A percentile compares a stretch with the other conserved stretches of the same genome.
Evolutionary conservation across 1,139 yeast genomes (phyloP).

Genomic region (Sugiyamaella paludigena): DNA sequence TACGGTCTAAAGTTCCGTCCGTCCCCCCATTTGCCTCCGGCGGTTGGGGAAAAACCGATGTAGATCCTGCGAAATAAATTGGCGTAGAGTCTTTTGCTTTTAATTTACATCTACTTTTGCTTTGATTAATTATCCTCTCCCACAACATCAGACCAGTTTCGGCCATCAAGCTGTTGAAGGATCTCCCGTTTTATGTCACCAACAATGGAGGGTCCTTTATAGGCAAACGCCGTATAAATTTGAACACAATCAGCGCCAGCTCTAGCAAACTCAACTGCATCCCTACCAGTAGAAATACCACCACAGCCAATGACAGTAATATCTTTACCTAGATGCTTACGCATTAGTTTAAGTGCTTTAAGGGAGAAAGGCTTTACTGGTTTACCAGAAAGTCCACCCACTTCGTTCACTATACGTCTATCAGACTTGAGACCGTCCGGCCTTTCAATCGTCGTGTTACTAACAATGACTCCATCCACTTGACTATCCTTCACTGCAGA

Average conservation of each 20-base stretch:
- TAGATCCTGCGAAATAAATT: too few relatives aligned
- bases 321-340: constrained; percentile 72
- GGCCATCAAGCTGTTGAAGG: constrained; percentile 63
- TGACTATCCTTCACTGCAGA: constrained; percentile 70
- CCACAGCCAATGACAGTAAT: constrained; percentile 90
- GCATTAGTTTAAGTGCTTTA: constrained; percentile 63
- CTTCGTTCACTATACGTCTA: constrained; percentile 49
- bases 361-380: constrained; percentile 85
- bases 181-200: constrained; percentile 75
- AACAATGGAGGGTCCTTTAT: constrained; percentile 88
- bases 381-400: constrained; percentile 89
- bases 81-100: too few relatives aligned
- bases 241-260: constrained; percentile 92
- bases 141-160: constrained; percentile 66
- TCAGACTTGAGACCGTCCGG: constrained; percentile 56
- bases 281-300: constrained; percentile 80
- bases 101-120: too few relatives aligned
- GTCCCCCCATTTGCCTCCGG: too few relatives aligned
- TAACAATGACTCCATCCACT: constrained; percentile 87
- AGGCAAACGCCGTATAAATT: constrained; percentile 86
- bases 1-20: too few relatives aligned
- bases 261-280: constrained; percentile 84
- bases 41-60: too few relatives aligned
- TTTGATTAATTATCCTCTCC: constrained; percentile 11
- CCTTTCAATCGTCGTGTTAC: constrained; percentile 87